Evolutionary conservation across 768 basidiomycete genomes (phyloP).

Genomic region (Calocybe cyanea): DNA sequence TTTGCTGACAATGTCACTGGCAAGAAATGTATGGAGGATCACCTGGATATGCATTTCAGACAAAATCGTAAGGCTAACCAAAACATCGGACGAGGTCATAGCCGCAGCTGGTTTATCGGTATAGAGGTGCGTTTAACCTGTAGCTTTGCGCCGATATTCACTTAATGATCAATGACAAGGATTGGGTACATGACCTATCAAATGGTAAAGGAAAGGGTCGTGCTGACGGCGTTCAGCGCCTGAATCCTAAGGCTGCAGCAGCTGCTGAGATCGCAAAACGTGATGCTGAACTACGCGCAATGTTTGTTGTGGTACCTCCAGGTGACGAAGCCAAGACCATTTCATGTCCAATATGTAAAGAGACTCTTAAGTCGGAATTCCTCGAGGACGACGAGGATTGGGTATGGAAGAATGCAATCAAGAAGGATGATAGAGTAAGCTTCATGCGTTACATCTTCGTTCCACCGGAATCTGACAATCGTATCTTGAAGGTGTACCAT

Average conservation of each 20-base stretch:
- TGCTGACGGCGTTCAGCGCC: slow-evolving; percentile 45
- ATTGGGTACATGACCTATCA: slow-evolving; percentile 78
- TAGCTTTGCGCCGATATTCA: slow-evolving; percentile 8
- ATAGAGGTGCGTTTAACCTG: slow-evolving; percentile 58
- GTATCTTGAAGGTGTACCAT: slow-evolving; percentile 72
- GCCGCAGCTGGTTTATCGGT: slow-evolving; percentile 84
- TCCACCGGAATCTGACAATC: neutral
- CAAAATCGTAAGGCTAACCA: slow-evolving; percentile 84
- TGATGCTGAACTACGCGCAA: slow-evolving; percentile 70
- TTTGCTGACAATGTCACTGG: slow-evolving; percentile 72
- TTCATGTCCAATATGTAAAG: slow-evolving; percentile 96
- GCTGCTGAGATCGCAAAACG: slow-evolving; percentile 66
- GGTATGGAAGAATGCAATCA: slow-evolving; percentile 93
- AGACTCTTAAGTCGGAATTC: slow-evolving; percentile 86
- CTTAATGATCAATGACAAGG: slow-evolving; percentile 40
- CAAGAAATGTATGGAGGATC: slow-evolving; percentile 77
- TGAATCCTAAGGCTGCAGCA: slow-evolving; percentile 54
- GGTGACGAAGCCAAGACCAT: slow-evolving; percentile 81
- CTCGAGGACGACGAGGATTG: slow-evolving; percentile 96
- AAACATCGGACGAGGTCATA: slow-evolving; percentile 78
- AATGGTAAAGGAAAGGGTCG: slow-evolving; percentile 70
- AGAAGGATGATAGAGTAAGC: slow-evolving; percentile 77
- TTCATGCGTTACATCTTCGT: too few species aligned
- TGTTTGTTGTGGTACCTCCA: slow-evolving; percentile 85
- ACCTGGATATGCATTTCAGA: slow-evolving; percentile 95